Base-by-base conservation (phyloP, 2,329 filamentous ascomycete species). In the Penicillium sp. region DNA sequence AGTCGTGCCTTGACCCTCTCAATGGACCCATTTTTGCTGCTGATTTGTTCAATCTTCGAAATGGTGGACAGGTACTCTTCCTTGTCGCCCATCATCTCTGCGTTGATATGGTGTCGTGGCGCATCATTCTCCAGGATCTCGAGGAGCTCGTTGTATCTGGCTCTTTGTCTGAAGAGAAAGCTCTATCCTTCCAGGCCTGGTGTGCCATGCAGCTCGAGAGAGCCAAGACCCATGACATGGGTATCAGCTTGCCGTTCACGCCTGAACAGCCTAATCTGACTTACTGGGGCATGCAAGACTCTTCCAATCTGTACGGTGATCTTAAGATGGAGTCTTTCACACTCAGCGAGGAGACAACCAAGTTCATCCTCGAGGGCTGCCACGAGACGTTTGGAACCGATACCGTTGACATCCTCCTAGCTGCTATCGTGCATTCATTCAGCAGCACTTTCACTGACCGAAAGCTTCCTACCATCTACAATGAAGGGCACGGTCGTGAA, bases 401-500 rank as follows among this genome's bases (percentile, higher is more conserved):
- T 36, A 67, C 72, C 1, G 59, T 75, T 36, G 74, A 76, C 48
- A 56, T 76, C 13, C 51, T 76, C 9, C 64, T 76, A 11, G 60
- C 73, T 11, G 62, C 74, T 52, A 52, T 72, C 69, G 54, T 77
- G 63, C 47, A 79, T 44, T 79, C 79, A 0, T 81, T 81, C 62
- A 62, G 63, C 6, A 70, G 68, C 16, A 67, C 70, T 0, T 82
- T 82, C 54, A 64, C 67, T 0, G 75, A 79, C 37, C 69, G 79
- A 26, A 62, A 66, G 4, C 60, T 72, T 2, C 74, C 78, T 0
- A 75, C 76, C 0, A 71, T 82, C 13, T 79, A 77, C 59, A 81
- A 79, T 40, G 79, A 82, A 64, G 77, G 78, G 1, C 78, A 81
- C 52, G 79, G 79, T 6, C 74, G 79, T 21, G 78, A 81, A 59